These are phyloP conservation scores for Trichoderma endophyticum DNA, from an alignment of 2,329 filamentous ascomycete genomes.

Conservation along the genomic window DNA sequence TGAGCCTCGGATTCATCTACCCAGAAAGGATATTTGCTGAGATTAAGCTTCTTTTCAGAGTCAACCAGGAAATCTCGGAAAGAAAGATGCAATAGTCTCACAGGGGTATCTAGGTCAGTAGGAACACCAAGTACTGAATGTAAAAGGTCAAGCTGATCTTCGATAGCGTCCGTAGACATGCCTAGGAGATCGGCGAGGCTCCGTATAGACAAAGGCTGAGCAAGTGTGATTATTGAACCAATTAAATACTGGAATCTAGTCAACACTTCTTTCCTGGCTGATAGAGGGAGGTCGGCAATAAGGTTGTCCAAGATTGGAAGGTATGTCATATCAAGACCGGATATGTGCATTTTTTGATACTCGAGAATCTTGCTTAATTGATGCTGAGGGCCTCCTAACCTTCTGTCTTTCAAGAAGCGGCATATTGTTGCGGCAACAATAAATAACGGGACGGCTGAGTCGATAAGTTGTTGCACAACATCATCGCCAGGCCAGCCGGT, in stretches of 20 bases:
- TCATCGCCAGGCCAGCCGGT: conserved; percentile 17
- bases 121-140: conserved; percentile 38
- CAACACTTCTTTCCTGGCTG: conserved; percentile 17
- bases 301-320: conserved; percentile 20
- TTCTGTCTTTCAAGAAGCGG: conserved; percentile 28
- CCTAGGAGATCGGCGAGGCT: conserved; percentile 30
- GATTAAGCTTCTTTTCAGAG: conserved; percentile 22
- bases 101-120: conserved; percentile 20
- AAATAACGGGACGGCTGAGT: conserved; percentile 34
- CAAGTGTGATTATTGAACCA: conserved; percentile 31
- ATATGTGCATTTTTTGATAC: conserved; percentile 12
- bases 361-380: conserved; percentile 28
- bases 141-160: conserved; percentile 27
- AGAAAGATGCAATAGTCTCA: conserved; percentile 36
- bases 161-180: conserved; percentile 21
- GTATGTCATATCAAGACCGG: conserved; percentile 23
- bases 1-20: conserved; percentile 19
- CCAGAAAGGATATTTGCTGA: conserved; percentile 20
- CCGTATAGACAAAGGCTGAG: conserved; percentile 29
- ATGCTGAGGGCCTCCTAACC: conserved; percentile 22
- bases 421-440: conserved; percentile 36
- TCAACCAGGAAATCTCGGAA: conserved; percentile 35
- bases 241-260: conserved; percentile 30
- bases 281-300: not conserved
- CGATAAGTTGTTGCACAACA: conserved; percentile 19